Evolutionary conservation across 805 yeast genomes (phyloP), one percentile per base, ranked within the genome.

Genomic region (Wickerhamiella australiensis): DNA sequence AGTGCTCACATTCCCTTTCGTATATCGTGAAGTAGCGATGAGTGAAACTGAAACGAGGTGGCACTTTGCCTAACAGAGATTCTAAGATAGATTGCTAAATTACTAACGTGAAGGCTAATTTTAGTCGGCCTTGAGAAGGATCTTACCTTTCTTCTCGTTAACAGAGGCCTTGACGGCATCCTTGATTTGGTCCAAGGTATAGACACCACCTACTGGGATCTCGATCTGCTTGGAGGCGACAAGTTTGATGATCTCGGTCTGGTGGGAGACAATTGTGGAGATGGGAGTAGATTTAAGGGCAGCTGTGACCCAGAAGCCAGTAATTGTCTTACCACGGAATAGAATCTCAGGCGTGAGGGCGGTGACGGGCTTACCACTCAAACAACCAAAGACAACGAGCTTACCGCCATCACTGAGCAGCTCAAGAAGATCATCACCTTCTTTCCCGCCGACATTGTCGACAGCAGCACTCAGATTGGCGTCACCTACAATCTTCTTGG

Each of bases 71-170:
- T n/a, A n/a, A n/a, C n/a, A n/a, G n/a, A n/a, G n/a, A n/a, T n/a
- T n/a, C n/a, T n/a, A n/a, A n/a, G n/a, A n/a, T n/a, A n/a, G n/a
- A n/a, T n/a, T n/a, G n/a, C n/a, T n/a, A n/a, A n/a, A n/a, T n/a
- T 45, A 35, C 41, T 33, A 33, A 45, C 5, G 33, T 18, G n/a
- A 5, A 21, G 20, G 3, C 17, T 27, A 3, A 3, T 20, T 20
- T 38, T 38, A 38, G 42, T 20, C n/a, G 27, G 25, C 44, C 31
- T 22, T 46, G 26, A 64, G 26, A 23, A 46, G 36, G 11, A 46
- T 37, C 43, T 46, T 46, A 21, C 49, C 49, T 6, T 23, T 11
- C 37, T 46, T 46, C 20, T 25, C 36, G n/a, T 13, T 15, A 27
- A 22, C 29, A 18, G 13, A 7, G 15, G 49, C 43, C 15, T 35